Conservation (phyloP, 768 basidiomycete genomes). For the Pleurotus eryngii region DNA sequence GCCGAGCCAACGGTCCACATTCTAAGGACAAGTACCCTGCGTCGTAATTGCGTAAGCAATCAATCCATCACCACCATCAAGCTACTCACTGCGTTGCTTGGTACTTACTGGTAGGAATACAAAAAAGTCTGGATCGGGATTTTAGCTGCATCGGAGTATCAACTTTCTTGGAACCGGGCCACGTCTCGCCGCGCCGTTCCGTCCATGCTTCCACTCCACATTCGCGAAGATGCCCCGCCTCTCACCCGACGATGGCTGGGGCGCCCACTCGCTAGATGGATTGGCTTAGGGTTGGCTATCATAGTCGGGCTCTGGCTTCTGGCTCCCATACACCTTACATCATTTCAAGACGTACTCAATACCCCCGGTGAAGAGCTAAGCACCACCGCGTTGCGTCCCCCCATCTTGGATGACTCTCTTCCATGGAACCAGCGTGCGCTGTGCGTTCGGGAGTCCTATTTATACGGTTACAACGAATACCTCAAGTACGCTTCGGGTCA, state of each 20-base stretch:
- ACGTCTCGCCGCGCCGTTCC: neutral
- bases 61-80: no score
- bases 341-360: neutral
- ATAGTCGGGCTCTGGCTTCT: neutral
- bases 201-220: constrained; percentile 2
- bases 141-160: no score
- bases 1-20: no score
- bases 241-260: constrained; percentile 1
- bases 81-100: no score
- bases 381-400: neutral
- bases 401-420: neutral
- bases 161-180: no score
- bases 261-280: constrained; percentile 2
- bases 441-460: constrained; percentile 57
- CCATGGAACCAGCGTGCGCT: constrained; percentile 60
- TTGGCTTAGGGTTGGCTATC: neutral
- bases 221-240: neutral
- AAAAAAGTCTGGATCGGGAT: no score
- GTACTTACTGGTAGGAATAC: no score
- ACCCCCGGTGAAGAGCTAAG: no score
- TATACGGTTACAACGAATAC: constrained; percentile 68
- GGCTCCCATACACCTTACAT: neutral
- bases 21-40: no score
- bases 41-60: no score
- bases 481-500: constrained; percentile 55